Percentiles rank a stretch among this genome's conserved stretches.
Evolutionary conservation across 768 basidiomycete species (phyloP).

Genomic region (Xanthoconium purpureum): DNA sequence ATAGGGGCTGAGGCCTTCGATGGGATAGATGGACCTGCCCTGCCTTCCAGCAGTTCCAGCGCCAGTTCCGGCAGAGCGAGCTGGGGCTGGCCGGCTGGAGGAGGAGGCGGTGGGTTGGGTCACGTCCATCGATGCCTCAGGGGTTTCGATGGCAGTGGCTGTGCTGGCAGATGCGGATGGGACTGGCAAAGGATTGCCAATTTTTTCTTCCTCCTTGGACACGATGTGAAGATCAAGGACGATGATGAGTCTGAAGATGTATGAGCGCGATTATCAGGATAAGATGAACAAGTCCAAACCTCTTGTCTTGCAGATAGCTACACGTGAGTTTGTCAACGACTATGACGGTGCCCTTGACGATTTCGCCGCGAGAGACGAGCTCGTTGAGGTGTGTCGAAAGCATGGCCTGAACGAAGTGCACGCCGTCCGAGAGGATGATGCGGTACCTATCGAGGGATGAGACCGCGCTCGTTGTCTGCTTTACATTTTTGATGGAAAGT

Average conservation of each 20-base stretch:
- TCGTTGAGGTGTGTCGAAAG: constrained; percentile 86
- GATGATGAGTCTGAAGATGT: constrained; percentile 66
- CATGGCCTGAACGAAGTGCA: constrained; percentile 88
- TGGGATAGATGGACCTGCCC: constrained; percentile 59
- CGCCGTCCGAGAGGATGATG: constrained; percentile 88
- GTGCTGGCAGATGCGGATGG: constrained; percentile 34
- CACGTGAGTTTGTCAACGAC: constrained; percentile 73
- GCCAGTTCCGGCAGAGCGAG: constrained; percentile 5
- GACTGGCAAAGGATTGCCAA: constrained; percentile 57
- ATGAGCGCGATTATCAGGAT: constrained; percentile 1
- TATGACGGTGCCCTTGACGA: constrained; percentile 67
- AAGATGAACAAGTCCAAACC: constrained; percentile 39
- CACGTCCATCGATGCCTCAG: constrained; percentile 30
- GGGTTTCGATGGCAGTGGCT: constrained; percentile 11
- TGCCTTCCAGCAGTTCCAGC: constrained; percentile 8
- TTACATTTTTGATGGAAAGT: constrained; percentile 80
- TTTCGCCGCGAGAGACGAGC: constrained; percentile 58
- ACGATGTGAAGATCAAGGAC: constrained; percentile 65
- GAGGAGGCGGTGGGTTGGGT: constrained; percentile 23
- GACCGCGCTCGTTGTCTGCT: constrained; percentile 29
- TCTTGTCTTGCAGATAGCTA: constrained; percentile 80
- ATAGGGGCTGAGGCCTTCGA: constrained; percentile 93
- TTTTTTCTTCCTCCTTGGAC: constrained; percentile 57
- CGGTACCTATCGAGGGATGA: constrained; percentile 57
- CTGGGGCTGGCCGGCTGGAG: constrained; percentile 10